A percentile compares a stretch with the other conserved stretches of the same genome.
Evolutionary conservation across 1,139 yeast species (phyloP).

Genomic region (Yamadazyma blattariae): DNA sequence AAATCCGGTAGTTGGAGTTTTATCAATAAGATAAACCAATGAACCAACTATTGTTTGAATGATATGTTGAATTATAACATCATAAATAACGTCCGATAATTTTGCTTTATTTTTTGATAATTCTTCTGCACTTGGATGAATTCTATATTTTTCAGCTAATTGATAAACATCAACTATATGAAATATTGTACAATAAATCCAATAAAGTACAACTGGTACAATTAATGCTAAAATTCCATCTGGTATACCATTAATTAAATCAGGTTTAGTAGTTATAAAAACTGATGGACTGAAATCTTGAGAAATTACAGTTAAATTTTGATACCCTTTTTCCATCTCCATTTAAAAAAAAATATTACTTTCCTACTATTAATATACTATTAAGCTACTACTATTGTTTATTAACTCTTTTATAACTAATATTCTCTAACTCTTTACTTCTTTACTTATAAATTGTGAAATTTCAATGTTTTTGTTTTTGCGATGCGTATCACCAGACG

Average conservation of each 20-base stretch:
- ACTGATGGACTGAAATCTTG: constrained; percentile 14
- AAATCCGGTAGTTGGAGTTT: constrained; percentile 65
- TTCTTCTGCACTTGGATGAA: constrained; percentile 90
- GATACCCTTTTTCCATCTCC: neutral
- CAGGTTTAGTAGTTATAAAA: constrained; percentile 24
- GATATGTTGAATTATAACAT: constrained; percentile 80
- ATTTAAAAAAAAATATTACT: too few relatives aligned
- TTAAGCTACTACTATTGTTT: too few relatives aligned
- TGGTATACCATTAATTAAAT: constrained; percentile 55
- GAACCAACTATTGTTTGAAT: constrained; percentile 75
- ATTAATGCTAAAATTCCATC: constrained; percentile 74
- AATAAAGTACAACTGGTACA: constrained; percentile 78
- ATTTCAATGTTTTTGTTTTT: too few relatives aligned
- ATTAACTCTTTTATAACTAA: too few relatives aligned
- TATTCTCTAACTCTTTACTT: too few relatives aligned
- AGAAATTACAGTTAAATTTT: constrained; percentile 13
- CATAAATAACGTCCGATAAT: constrained; percentile 64
- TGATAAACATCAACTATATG: constrained; percentile 71
- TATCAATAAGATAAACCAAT: constrained; percentile 54
- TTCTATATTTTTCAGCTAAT: constrained; percentile 77
- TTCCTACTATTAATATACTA: neutral
- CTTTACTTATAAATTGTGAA: too few relatives aligned
- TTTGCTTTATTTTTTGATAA: constrained; percentile 71
- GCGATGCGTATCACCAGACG: too few relatives aligned
- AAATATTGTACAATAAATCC: constrained; percentile 74